A percentile compares a stretch with the other conserved stretches of the same genome.
phyloP scores from a whole-genome alignment of 352 stramenopile genomes.

The Phytopythium ostracodes region DNA sequence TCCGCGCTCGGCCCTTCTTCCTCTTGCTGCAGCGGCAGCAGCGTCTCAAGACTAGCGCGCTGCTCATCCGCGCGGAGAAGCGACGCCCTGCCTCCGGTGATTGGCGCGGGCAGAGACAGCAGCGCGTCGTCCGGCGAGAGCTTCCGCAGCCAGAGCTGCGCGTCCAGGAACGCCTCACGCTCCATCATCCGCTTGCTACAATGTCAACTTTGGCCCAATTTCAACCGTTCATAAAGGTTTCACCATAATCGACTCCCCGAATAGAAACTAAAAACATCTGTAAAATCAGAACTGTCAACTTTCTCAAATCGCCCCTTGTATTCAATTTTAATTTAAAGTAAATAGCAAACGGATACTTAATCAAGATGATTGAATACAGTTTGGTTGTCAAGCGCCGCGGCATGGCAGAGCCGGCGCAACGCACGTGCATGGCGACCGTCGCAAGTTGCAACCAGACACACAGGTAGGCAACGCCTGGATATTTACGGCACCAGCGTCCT shows the following conservation, averaged over 20 bases:
- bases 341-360: no score
- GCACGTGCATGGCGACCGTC: not conserved
- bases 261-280: not conserved
- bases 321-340: not conserved
- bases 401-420: no score
- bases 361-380: not conserved
- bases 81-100: not conserved
- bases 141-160: slow-evolving; percentile 24
- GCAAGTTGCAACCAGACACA: not conserved
- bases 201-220: not conserved
- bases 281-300: not conserved
- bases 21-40: not conserved
- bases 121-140: slow-evolving; percentile 9
- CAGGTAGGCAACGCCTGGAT: no score
- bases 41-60: not conserved
- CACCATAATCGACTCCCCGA: not conserved
- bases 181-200: not conserved
- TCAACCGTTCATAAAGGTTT: not conserved
- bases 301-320: not conserved
- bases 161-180: slow-evolving; percentile 12
- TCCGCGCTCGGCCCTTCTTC: not conserved
- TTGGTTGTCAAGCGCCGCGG: not conserved
- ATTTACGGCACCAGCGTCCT: no score
- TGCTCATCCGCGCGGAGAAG: not conserved
- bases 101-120: not conserved